A percentile compares a stretch with the other conserved stretches of the same genome.
Evolutionary conservation across 164 flowering plant genomes (phyloP).

Genomic region (Magnolia officinalis): DNA sequence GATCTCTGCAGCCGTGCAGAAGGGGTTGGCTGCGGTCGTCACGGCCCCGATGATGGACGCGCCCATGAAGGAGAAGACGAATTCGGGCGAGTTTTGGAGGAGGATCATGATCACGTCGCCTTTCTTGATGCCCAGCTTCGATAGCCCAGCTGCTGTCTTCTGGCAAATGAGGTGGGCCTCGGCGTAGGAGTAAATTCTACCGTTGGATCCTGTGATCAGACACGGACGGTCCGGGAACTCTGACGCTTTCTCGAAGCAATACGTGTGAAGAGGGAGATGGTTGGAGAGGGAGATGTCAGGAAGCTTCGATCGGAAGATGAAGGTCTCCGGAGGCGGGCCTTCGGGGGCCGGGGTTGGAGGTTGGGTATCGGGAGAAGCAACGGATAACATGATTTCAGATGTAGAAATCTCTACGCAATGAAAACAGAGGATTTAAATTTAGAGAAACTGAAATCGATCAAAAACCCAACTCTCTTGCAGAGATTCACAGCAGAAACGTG

Average conservation of each 20-base stretch:
- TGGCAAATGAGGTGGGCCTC: slow-evolving; percentile 44
- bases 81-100: slow-evolving; percentile 70
- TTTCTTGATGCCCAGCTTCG: slow-evolving; percentile 40
- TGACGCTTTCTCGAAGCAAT: slow-evolving; percentile 47
- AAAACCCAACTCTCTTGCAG: not conserved
- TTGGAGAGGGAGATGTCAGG: slow-evolving; percentile 58
- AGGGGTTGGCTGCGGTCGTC: slow-evolving; percentile 73
- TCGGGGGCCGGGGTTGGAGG: not conserved
- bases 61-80: slow-evolving; percentile 66
- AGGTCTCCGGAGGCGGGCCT: not conserved
- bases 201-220: slow-evolving; percentile 44
- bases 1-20: slow-evolving; percentile 58
- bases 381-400: slow-evolving; percentile 24
- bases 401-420: not conserved
- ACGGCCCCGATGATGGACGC: slow-evolving; percentile 74
- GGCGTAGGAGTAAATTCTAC: slow-evolving; percentile 35
- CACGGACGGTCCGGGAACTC: slow-evolving; percentile 41
- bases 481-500: not conserved
- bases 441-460: not conserved
- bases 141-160: slow-evolving; percentile 49
- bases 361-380: slow-evolving; percentile 29
- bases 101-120: slow-evolving; percentile 69
- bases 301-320: slow-evolving; percentile 51
- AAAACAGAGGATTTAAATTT: not conserved
- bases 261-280: slow-evolving; percentile 65